Conservation (phyloP, 164 flowering plant genomes). For the Vitis vinifera region ASM3070453v1 NC_081808.1:3945501-3946000, state of each 20-base stretch:
- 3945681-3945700: background rate
- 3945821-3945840: background rate
- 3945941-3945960: too few relatives aligned
- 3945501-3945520: constrained; percentile 41
- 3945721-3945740: background rate
- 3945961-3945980: too few relatives aligned
- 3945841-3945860: too few relatives aligned
- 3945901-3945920: too few relatives aligned
- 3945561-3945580: constrained; percentile 96
- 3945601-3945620: constrained; percentile 27
- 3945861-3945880: too few relatives aligned
- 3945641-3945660: background rate
- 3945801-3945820: background rate
- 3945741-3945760: background rate
- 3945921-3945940: too few relatives aligned
- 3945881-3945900: too few relatives aligned
- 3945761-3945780: background rate
- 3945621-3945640: background rate
- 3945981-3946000: too few relatives aligned
- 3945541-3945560: constrained; percentile 84
- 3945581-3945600: constrained; percentile 93
- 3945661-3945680: background rate
- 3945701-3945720: background rate
- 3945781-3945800: background rate
- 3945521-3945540: constrained; percentile 66